Percentiles rank a stretch among this genome's conserved stretches.
Conservation (phyloP, 2,329 filamentous ascomycete species). For the Pseudocercospora crystallina region DNA sequence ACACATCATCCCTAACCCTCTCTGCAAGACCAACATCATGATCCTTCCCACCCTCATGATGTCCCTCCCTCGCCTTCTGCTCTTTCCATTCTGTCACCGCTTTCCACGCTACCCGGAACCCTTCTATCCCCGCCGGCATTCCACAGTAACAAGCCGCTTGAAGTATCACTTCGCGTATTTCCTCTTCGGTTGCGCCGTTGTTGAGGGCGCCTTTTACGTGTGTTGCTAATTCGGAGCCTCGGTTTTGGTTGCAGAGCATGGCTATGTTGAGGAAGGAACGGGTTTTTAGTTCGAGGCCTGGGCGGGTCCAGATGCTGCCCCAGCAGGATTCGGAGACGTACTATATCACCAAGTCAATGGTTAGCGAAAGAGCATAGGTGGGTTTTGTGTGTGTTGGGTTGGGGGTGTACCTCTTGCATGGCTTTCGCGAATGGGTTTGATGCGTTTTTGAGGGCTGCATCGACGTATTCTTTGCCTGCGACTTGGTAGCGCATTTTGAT, state of each 20-base stretch:
- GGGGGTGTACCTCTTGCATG: constrained; percentile 55
- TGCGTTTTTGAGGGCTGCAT: constrained; percentile 56
- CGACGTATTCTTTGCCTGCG: constrained; percentile 62
- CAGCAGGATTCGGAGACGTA: constrained; percentile 63
- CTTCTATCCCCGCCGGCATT: constrained; percentile 56
- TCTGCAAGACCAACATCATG: constrained; percentile 12
- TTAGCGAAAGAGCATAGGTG: not conserved
- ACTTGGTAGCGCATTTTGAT: constrained; percentile 61
- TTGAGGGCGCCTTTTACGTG: constrained; percentile 64
- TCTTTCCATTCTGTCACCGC: constrained; percentile 52
- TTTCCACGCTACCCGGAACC: constrained; percentile 53
- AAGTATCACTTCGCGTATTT: constrained; percentile 61
- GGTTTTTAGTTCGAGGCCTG: constrained; percentile 61
- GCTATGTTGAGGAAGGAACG: constrained; percentile 63
- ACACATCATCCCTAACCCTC: constrained; percentile 1
- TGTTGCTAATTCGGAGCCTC: constrained; percentile 58
- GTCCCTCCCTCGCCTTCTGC: constrained; percentile 10
- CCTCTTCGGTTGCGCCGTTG: constrained; percentile 61
- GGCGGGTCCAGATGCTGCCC: constrained; percentile 64
- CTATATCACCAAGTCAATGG: constrained; percentile 15
- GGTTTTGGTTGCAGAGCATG: constrained; percentile 64
- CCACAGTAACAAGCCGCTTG: constrained; percentile 55
- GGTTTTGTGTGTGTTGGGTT: no score
- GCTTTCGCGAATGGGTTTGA: constrained; percentile 60
- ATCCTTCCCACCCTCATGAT: constrained; percentile 4